phyloP scores from a whole-genome alignment of 208 protist genomes.

The Leishmania guyanensis region DNA sequence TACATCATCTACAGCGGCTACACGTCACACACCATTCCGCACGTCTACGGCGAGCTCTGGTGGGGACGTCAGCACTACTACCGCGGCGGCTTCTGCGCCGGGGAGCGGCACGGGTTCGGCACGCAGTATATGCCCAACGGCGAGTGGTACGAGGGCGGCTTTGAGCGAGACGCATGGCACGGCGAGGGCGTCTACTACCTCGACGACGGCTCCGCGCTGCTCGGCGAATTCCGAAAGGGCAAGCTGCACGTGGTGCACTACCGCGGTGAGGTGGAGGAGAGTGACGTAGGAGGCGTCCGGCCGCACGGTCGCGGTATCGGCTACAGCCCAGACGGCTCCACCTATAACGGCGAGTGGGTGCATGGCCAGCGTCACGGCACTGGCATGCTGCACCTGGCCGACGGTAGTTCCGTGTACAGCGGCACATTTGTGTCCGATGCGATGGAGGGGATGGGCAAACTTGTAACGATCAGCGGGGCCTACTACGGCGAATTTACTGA shows the following conservation, averaged over 20 bases:
- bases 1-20: slow-evolving; percentile 82
- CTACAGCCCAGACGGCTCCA: slow-evolving; percentile 36
- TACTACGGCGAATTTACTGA: slow-evolving; percentile 72
- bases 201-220: slow-evolving; percentile 67
- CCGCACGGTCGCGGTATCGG: slow-evolving; percentile 64
- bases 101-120: slow-evolving; percentile 65
- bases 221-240: slow-evolving; percentile 57
- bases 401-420: slow-evolving; percentile 64
- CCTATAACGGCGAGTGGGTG: slow-evolving; percentile 90
- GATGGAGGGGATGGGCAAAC: slow-evolving; percentile 71
- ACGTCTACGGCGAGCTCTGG: slow-evolving; percentile 86
- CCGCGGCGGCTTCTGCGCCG: slow-evolving; percentile 59
- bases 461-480: slow-evolving; percentile 49
- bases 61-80: slow-evolving; percentile 68
- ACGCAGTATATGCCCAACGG: slow-evolving; percentile 64
- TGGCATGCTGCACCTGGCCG: slow-evolving; percentile 54
- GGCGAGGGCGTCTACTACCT: slow-evolving; percentile 64
- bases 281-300: slow-evolving; percentile 24
- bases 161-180: slow-evolving; percentile 63
- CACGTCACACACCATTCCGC: slow-evolving; percentile 57
- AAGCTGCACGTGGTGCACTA: slow-evolving; percentile 50
- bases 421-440: slow-evolving; percentile 63
- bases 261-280: slow-evolving; percentile 74
- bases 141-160: slow-evolving; percentile 72
- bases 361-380: slow-evolving; percentile 74